phyloP scores from a whole-genome alignment of 2,329 filamentous ascomycete species.

The Sarocladium strictum region DNA sequence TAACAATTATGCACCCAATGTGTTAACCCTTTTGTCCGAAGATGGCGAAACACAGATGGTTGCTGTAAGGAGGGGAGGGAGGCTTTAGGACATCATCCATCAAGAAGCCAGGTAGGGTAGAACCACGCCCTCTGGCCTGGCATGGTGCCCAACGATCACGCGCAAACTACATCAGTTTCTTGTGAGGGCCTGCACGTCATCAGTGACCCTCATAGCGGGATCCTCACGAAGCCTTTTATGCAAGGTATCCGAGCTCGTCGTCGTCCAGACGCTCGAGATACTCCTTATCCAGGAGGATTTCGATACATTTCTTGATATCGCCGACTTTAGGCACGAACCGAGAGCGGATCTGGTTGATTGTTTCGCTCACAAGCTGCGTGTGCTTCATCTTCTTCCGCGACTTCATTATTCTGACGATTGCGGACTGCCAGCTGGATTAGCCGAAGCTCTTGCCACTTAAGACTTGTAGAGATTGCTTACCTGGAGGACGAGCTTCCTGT shows the following conservation, averaged over 20 bases:
- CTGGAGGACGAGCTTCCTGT: slow-evolving; percentile 93
- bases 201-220: no score
- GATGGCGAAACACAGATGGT: no score
- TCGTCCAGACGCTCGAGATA: slow-evolving; percentile 94
- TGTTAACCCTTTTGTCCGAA: no score
- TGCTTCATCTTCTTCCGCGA: slow-evolving; percentile 99
- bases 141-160: no score
- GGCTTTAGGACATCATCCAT: no score
- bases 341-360: slow-evolving; percentile 88
- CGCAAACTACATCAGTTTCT: no score
- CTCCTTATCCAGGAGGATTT: slow-evolving; percentile 97
- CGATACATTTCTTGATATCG: slow-evolving; percentile 99
- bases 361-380: slow-evolving; percentile 86
- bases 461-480: slow-evolving; percentile 46
- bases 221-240: slow-evolving; percentile 42
- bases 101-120: no score
- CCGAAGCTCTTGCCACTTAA: background rate
- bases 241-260: slow-evolving; percentile 91
- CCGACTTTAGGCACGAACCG: slow-evolving; percentile 89
- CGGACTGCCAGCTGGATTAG: slow-evolving; percentile 58
- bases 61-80: no score
- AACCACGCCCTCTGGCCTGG: no score
- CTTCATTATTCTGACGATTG: slow-evolving; percentile 99
- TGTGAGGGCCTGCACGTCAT: no score
- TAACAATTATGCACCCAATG: no score